Base-by-base conservation (phyloP, 176 grass and related monocot genomes). In the maize (Zea mays) region DNA sequence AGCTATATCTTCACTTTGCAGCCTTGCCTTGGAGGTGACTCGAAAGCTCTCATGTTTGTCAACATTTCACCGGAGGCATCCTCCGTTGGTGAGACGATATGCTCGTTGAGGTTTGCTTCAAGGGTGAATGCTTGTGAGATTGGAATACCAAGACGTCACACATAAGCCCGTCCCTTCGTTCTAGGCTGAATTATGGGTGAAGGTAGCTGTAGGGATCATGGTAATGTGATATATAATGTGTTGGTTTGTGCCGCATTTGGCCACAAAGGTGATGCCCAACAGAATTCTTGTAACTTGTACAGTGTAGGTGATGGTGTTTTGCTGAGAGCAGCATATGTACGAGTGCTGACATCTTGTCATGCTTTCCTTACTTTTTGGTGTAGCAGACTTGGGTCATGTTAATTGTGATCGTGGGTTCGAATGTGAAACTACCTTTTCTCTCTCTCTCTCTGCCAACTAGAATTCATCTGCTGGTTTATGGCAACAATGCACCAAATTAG, bases 21-120 rank as follows among this genome's bases (percentile, higher is more conserved):
- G 96, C 96, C 96, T 74, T 98, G 96, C 78, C 92, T 98, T 63
- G 96, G 96, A 14, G 96, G 96, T 8, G 96, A 98, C 55, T 94
- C 96, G 0, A 98, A 98, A 68, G 94, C 96, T 6, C 71, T 98
- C 6, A 98, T 98, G 96, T 90, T 98, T 78, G 96, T 98, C 55
- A 98, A 98, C 42, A 79, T 98, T 12, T 83, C 96, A 41, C 96
- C 96, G 0, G 96, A 98, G 66, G 72, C 66, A 27, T 88, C 96
- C 3, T 98, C 89, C 0, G 56, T 73, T 2, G 85, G 83, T 2
- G 96, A 98, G 68, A 88, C 92, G 0, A 35, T 98, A 4, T 98
- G 96, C 20, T 98, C 96, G 0, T 84, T 98, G 55, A 84, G 89
- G 36, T 98, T 98, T 68, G 96, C 96, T 37, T 90, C 96, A 7